These are phyloP conservation scores for Lotmaria passim DNA, from an alignment of 208 protist genomes.

Conservation along the genomic window DNA sequence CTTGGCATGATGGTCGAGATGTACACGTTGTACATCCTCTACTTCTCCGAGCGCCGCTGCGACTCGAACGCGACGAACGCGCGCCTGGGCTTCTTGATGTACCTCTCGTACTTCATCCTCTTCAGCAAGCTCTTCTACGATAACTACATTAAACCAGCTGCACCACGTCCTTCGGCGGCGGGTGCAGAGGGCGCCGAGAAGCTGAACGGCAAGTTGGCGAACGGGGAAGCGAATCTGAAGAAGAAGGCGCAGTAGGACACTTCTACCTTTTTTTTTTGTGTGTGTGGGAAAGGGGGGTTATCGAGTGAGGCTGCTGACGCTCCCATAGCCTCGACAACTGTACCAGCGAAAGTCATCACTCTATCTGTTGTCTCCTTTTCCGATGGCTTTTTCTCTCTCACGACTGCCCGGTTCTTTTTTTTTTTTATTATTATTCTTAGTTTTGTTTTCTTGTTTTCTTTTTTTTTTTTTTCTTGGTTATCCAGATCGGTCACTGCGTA, in stretches of 20 bases:
- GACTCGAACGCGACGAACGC: conserved; percentile 68
- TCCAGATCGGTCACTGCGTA: no score
- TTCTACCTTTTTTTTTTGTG: background rate
- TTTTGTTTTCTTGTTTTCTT: background rate
- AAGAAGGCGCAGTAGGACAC: conserved; percentile 14
- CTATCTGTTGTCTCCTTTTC: no score
- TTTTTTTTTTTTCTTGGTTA: background rate
- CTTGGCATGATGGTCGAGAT: conserved; percentile 71
- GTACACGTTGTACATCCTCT: conserved; percentile 56
- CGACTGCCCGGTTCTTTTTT: no score
- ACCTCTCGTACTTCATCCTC: conserved; percentile 91
- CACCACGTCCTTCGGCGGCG: conserved; percentile 5
- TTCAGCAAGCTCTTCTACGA: conserved; percentile 88
- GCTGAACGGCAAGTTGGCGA: conserved; percentile 12
- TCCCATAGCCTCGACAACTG: background rate
- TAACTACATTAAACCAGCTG: conserved; percentile 62
- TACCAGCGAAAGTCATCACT: background rate
- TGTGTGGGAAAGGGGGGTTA: background rate
- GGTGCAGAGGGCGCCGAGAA: conserved; percentile 11
- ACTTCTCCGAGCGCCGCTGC: conserved; percentile 52
- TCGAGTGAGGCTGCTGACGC: background rate
- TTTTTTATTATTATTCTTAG: conserved; percentile 10
- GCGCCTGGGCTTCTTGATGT: conserved; percentile 82
- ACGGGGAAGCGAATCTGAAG: conserved; percentile 8
- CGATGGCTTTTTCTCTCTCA: no score